Evolutionary conservation across 495 filamentous ascomycete genomes (phyloP).

Genomic region (Penicillium flavigenum): DNA sequence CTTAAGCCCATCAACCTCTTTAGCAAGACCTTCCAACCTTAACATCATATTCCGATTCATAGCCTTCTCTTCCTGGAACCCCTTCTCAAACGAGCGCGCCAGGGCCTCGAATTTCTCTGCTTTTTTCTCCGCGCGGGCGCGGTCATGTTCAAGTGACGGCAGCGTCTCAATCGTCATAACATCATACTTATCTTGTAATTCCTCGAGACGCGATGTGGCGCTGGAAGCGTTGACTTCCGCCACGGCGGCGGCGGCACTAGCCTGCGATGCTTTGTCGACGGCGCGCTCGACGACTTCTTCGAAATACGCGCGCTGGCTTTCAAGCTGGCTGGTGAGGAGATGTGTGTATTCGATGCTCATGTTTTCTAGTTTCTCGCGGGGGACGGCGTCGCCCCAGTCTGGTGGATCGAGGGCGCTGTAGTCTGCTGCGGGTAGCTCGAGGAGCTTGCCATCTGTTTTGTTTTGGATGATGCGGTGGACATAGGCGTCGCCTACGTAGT

Average conservation of each 20-base stretch:
- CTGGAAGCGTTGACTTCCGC: slow-evolving; percentile 56
- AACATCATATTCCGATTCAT: slow-evolving; percentile 77
- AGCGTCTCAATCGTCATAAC: slow-evolving; percentile 58
- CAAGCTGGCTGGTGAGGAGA: slow-evolving; percentile 85
- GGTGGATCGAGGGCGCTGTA: slow-evolving; percentile 45
- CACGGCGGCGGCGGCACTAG: slow-evolving; percentile 61
- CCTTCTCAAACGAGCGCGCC: slow-evolving; percentile 71
- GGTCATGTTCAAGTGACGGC: slow-evolving; percentile 65
- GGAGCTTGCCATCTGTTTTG: slow-evolving; percentile 82
- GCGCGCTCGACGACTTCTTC: slow-evolving; percentile 90
- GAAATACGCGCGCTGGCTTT: slow-evolving; percentile 89
- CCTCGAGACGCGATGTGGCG: slow-evolving; percentile 51
- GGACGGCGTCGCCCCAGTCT: slow-evolving; percentile 67
- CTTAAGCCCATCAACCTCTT: slow-evolving; percentile 54
- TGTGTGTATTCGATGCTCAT: slow-evolving; percentile 94
- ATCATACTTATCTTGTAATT: slow-evolving; percentile 56
- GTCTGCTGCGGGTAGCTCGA: slow-evolving; percentile 68
- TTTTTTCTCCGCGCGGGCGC: slow-evolving; percentile 62
- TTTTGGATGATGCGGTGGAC: slow-evolving; percentile 93
- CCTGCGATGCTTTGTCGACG: slow-evolving; percentile 83
- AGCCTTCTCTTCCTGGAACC: slow-evolving; percentile 83
- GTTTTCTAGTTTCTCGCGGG: slow-evolving; percentile 85
- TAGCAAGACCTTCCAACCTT: slow-evolving; percentile 65
- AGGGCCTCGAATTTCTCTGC: slow-evolving; percentile 71
- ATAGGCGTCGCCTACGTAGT: slow-evolving; percentile 92